Conservation (phyloP, 1,284 basidiomycete species). For the Microbotryomycetes sp. region DNA sequence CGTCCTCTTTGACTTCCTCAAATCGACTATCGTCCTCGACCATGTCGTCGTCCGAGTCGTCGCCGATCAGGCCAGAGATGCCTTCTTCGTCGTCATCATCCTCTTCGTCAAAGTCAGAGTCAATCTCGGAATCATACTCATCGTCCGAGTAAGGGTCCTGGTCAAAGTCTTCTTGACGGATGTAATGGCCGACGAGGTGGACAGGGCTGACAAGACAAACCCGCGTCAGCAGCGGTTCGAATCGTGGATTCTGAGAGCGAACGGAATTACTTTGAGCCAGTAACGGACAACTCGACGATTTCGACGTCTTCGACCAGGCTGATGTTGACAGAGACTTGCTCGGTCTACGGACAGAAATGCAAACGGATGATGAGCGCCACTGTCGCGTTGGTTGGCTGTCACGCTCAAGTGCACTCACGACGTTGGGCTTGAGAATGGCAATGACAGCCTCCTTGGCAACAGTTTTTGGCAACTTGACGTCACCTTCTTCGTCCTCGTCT, state of each 20-base stretch:
- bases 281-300: conserved; percentile 59
- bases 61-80: conserved; percentile 18
- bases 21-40: conserved; percentile 52
- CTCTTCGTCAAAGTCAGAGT: conserved; percentile 50
- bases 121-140: conserved; percentile 41
- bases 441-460: conserved; percentile 49
- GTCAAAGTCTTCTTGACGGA: conserved; percentile 45
- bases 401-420: conserved; percentile 46
- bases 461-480: conserved; percentile 50
- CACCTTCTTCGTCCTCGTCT: conserved; percentile 47
- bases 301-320: conserved; percentile 66
- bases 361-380: not conserved
- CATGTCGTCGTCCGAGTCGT: conserved; percentile 21
- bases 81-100: conserved; percentile 14
- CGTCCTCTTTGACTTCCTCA: conserved; percentile 50
- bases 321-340: conserved; percentile 58
- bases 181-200: conserved; percentile 85
- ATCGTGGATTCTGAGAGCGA: not conserved
- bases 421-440: conserved; percentile 59
- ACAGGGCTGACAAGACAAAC: conserved; percentile 47
- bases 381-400: not conserved
- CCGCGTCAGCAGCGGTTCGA: not conserved
- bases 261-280: conserved; percentile 65
- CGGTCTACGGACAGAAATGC: conserved; percentile 51
- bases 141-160: conserved; percentile 43